Evolutionary conservation across 2,329 filamentous ascomycete genomes (phyloP).

Genomic region (Monosporascus sp.): DNA sequence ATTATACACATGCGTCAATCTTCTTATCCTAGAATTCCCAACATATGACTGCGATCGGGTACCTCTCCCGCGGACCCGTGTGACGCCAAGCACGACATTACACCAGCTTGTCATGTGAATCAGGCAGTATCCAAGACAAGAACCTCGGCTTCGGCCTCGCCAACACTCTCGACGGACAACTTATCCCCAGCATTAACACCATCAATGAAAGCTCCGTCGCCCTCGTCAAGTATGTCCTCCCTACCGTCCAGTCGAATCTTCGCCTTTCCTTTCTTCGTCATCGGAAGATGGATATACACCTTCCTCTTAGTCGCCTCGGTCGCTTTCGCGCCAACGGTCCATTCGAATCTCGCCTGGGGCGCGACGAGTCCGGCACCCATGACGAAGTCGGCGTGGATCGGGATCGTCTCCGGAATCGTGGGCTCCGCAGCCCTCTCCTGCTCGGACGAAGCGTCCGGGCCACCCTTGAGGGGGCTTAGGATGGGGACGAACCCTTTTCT

Average conservation of each 20-base stretch:
- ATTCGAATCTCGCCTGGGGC: constrained; percentile 60
- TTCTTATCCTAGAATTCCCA: too few species aligned
- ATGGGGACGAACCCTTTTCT: constrained; percentile 65
- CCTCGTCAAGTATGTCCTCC: constrained; percentile 65
- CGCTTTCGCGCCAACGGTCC: constrained; percentile 60
- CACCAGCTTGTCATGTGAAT: neutral
- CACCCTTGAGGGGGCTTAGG: constrained; percentile 67
- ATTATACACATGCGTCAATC: too few species aligned
- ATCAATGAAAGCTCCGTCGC: constrained; percentile 75
- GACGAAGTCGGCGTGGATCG: constrained; percentile 76
- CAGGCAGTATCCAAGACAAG: constrained; percentile 60
- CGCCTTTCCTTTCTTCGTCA: constrained; percentile 70
- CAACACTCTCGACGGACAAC: constrained; percentile 60
- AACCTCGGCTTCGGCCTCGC: constrained; percentile 64
- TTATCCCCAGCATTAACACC: constrained; percentile 58
- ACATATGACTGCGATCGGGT: too few species aligned
- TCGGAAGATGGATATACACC: constrained; percentile 75
- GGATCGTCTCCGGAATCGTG: constrained; percentile 61
- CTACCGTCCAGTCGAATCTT: constrained; percentile 64
- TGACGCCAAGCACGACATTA: neutral
- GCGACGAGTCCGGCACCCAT: constrained; percentile 75
- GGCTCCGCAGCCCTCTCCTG: constrained; percentile 62
- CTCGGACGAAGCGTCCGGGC: constrained; percentile 52
- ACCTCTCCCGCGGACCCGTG: too few species aligned
- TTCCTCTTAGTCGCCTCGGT: constrained; percentile 55